Evolutionary conservation across 176 grass and related monocot genomes (phyloP).

Genomic region (Hordeum marinum): DNA sequence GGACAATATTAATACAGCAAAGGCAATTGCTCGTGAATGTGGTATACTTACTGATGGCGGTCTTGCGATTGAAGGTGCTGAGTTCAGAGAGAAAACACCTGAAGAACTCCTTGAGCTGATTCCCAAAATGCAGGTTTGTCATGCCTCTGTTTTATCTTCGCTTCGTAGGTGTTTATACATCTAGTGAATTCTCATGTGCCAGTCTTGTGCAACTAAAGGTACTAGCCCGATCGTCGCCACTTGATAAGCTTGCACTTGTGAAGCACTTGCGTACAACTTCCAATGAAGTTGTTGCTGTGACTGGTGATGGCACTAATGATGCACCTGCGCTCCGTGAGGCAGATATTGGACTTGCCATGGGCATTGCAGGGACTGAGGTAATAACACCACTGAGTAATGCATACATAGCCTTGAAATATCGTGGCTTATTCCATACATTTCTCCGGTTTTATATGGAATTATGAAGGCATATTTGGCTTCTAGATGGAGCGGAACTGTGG

Average conservation of each 20-base stretch:
- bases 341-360: conserved; percentile 99
- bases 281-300: conserved; percentile 94
- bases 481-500: background rate
- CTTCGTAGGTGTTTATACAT: conserved; percentile 9
- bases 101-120: conserved; percentile 78
- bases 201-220: conserved; percentile 46
- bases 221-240: conserved; percentile 76
- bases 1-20: conserved; percentile 78
- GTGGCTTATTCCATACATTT: background rate
- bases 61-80: conserved; percentile 59
- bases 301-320: conserved; percentile 95
- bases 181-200: conserved; percentile 13
- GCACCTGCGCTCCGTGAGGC: conserved; percentile 90
- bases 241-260: conserved; percentile 83
- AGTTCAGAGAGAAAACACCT: conserved; percentile 56
- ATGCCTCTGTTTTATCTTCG: conserved; percentile 19
- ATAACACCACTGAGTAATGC: background rate
- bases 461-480: background rate
- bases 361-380: conserved; percentile 94
- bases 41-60: conserved; percentile 71
- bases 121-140: conserved; percentile 85
- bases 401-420: background rate
- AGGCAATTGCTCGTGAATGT: conserved; percentile 66
- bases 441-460: background rate
- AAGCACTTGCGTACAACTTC: conserved; percentile 60